phyloP scores from a whole-genome alignment of 179 eudicot species.

The Pouteria campechiana region DNA sequence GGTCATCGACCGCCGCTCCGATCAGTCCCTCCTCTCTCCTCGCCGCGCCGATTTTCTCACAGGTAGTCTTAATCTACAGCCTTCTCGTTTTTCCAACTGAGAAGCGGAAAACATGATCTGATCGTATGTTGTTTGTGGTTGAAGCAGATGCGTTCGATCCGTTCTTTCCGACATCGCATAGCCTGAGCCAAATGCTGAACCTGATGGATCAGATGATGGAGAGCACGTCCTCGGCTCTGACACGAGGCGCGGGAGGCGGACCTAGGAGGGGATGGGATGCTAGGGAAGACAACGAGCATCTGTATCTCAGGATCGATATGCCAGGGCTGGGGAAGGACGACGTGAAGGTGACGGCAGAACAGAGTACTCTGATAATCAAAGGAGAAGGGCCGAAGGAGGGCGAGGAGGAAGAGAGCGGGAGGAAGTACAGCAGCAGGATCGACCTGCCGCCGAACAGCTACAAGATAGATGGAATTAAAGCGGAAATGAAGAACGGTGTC shows the following conservation, averaged over 20 bases:
- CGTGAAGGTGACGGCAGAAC: slow-evolving; percentile 55
- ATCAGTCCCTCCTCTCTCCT: slow-evolving; percentile 14
- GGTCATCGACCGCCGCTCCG: slow-evolving; percentile 17
- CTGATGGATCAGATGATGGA: slow-evolving; percentile 62
- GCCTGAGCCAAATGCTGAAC: slow-evolving; percentile 57
- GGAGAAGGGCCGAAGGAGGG: slow-evolving; percentile 39
- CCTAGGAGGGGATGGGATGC: slow-evolving; percentile 51
- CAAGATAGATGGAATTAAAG: slow-evolving; percentile 50
- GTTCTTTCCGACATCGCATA: slow-evolving; percentile 40
- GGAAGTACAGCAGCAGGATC: slow-evolving; percentile 43
- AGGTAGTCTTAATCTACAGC: slow-evolving; percentile 35
- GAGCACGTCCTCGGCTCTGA: slow-evolving; percentile 15
- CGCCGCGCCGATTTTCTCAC: slow-evolving; percentile 49
- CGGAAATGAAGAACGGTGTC: slow-evolving; percentile 87
- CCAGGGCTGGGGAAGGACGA: slow-evolving; percentile 64
- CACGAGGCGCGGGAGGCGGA: slow-evolving; percentile 16
- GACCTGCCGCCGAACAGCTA: slow-evolving; percentile 41
- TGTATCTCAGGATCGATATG: slow-evolving; percentile 58
- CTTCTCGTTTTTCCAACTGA: not conserved
- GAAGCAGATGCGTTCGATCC: slow-evolving; percentile 63
- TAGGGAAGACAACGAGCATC: slow-evolving; percentile 35
- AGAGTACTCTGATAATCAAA: slow-evolving; percentile 40
- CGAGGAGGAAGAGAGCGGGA: slow-evolving; percentile 22
- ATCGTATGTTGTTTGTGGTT: not conserved
- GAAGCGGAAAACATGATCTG: too few relatives aligned